Evolutionary conservation across 2,329 filamentous ascomycete genomes (phyloP).

Genomic region (Aspergillus sp.): DNA sequence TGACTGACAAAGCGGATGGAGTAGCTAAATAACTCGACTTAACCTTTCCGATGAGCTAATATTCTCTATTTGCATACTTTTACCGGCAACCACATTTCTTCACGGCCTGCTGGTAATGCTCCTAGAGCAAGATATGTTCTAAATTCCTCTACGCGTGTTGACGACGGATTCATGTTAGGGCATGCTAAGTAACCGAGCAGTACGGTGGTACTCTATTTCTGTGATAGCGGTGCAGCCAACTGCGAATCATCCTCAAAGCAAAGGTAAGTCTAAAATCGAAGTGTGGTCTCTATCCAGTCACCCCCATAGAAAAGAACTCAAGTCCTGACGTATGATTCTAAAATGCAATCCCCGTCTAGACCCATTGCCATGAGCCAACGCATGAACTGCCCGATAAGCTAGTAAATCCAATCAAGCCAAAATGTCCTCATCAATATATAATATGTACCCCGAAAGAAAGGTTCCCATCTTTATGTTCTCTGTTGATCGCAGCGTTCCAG

Average conservation of each 20-base stretch:
- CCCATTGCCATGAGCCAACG: not conserved
- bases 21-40: too few relatives aligned
- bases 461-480: too few relatives aligned
- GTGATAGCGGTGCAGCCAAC: not conserved
- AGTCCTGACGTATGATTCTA: not conserved
- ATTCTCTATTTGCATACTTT: too few relatives aligned
- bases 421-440: not conserved
- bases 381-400: not conserved
- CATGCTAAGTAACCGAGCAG: too few relatives aligned
- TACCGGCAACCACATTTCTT: too few relatives aligned
- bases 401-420: not conserved
- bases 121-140: too few relatives aligned
- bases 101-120: too few relatives aligned
- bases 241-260: not conserved
- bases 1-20: too few relatives aligned
- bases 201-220: not conserved
- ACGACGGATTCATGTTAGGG: too few relatives aligned
- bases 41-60: too few relatives aligned
- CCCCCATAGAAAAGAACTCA: not conserved
- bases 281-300: not conserved
- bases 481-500: too few relatives aligned
- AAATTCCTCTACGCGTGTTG: too few relatives aligned
- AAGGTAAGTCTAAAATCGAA: not conserved
- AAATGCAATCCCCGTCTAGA: not conserved
- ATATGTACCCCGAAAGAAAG: not conserved